Conservation (phyloP, 768 basidiomycete species). For the Mycena latifolia region DNA sequence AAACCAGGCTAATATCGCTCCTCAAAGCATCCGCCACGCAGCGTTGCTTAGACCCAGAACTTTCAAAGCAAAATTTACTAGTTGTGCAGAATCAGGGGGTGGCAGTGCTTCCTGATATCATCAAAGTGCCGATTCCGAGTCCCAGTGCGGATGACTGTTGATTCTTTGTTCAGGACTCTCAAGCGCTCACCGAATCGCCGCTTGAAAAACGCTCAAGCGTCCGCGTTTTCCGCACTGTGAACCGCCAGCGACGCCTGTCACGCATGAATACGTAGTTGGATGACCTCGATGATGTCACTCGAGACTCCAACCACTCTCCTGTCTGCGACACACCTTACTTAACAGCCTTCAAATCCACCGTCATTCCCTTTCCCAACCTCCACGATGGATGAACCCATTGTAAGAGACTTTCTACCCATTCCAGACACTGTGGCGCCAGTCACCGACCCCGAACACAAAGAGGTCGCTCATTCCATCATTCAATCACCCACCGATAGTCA, state of each 20-base stretch:
- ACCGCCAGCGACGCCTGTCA: slow-evolving; percentile 15
- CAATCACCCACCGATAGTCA: slow-evolving; percentile 28
- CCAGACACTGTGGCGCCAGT: slow-evolving; percentile 26
- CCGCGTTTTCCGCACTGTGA: slow-evolving; percentile 10
- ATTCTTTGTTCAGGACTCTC: neutral
- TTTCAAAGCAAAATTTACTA: too few species aligned
- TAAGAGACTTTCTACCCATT: slow-evolving; percentile 27
- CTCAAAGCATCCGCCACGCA: too few species aligned
- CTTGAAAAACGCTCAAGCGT: slow-evolving; percentile 11
- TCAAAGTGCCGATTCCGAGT: slow-evolving; percentile 2
- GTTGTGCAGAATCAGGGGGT: slow-evolving; percentile 9
- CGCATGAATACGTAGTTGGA: slow-evolving; percentile 14
- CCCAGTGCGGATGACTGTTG: slow-evolving; percentile 1
- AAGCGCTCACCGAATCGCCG: slow-evolving; percentile 22
- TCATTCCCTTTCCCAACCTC: slow-evolving; percentile 17
- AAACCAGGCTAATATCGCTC: too few species aligned
- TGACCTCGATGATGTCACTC: slow-evolving; percentile 25
- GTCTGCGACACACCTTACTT: neutral
- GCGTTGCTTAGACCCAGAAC: too few species aligned
- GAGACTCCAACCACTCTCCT: slow-evolving; percentile 9
- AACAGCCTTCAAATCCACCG: slow-evolving; percentile 14
- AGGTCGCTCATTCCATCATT: slow-evolving; percentile 23
- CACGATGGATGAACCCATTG: slow-evolving; percentile 20
- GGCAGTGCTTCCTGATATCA: slow-evolving; percentile 19
- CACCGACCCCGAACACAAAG: slow-evolving; percentile 25